phyloP scores from a whole-genome alignment of 495 filamentous ascomycete species.

The Neurospora tetraspora region DNA sequence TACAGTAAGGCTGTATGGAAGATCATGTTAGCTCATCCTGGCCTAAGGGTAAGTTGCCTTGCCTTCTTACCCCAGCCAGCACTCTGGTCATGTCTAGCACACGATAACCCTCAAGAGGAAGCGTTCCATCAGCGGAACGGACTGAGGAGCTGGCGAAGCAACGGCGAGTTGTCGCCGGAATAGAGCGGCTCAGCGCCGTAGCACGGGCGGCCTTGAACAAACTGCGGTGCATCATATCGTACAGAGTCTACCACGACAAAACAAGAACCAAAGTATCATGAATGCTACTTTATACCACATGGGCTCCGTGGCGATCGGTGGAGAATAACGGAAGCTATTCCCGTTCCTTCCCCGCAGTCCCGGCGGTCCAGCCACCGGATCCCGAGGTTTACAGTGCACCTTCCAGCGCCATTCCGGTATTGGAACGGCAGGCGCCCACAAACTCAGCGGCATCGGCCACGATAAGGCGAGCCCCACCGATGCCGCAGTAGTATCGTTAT shows the following conservation, averaged over 20 bases:
- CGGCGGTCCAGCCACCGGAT: neutral
- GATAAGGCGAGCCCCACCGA: neutral
- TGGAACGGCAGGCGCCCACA: neutral
- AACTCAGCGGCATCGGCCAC: neutral
- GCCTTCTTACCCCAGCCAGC: slow-evolving; percentile 70
- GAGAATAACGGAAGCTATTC: neutral
- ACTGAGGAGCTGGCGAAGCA: slow-evolving; percentile 7
- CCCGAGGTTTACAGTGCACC: neutral
- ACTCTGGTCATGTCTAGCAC: slow-evolving; percentile 97
- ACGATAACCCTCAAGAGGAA: slow-evolving; percentile 71
- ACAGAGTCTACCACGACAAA: neutral
- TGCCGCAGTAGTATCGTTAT: neutral
- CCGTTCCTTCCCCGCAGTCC: neutral
- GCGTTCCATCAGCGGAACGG: slow-evolving; percentile 15
- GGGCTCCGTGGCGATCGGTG: neutral
- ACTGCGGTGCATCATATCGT: neutral
- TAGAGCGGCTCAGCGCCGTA: neutral
- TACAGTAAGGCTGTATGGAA: slow-evolving; percentile 74
- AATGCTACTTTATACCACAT: neutral
- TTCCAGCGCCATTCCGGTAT: neutral
- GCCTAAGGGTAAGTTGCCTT: slow-evolving; percentile 5
- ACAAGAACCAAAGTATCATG: neutral
- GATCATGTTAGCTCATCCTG: neutral
- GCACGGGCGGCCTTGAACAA: neutral
- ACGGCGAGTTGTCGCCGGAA: neutral